phyloP scores from a whole-genome alignment of 257 asterid species.

The Capsicum pubescens region DNA sequence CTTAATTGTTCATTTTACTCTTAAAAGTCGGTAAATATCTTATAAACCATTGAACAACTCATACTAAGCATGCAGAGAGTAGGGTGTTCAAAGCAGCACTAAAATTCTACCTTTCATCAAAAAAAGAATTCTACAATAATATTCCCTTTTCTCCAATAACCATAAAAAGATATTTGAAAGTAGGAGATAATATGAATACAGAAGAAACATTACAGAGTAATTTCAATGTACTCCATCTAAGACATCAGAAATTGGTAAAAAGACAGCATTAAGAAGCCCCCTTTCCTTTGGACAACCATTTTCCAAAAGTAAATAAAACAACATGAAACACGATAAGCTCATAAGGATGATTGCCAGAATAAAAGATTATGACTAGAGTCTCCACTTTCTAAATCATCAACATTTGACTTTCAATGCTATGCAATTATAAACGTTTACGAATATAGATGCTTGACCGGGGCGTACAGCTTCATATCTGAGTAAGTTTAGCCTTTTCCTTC shows the following conservation, averaged over 20 bases:
- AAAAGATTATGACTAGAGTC: background rate
- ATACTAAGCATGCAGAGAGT: background rate
- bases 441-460: background rate
- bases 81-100: background rate
- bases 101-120: background rate
- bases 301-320: constrained; percentile 13
- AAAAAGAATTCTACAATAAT: background rate
- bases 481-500: constrained; percentile 68
- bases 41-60: background rate
- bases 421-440: background rate
- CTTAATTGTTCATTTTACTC: background rate
- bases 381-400: background rate
- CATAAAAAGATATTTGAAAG: background rate
- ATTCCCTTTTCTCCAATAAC: background rate
- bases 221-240: background rate
- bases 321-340: background rate
- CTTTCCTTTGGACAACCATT: background rate
- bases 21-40: background rate
- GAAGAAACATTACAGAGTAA: background rate
- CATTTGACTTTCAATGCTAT: background rate
- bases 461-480: constrained; percentile 93
- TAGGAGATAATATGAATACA: background rate
- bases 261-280: background rate
- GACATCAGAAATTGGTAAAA: background rate
- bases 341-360: background rate